Evolutionary conservation across 176 grass and related monocot species (phyloP), one percentile per base, ranked within the genome.

Genomic region (Oropetium thomaeum): DNA sequence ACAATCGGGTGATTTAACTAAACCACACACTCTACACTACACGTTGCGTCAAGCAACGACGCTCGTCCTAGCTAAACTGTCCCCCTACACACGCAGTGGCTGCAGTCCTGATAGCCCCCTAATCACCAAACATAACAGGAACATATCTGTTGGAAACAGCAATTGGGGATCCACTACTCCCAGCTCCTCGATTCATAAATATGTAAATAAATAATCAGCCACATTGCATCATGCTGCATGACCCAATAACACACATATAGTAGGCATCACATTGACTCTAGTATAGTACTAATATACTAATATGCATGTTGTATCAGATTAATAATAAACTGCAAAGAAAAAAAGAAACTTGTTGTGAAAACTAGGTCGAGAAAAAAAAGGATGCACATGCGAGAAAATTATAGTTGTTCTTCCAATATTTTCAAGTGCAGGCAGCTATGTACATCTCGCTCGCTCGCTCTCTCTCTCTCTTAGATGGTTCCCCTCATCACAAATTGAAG

Each of bases 341-440:
- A 14, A 43, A 43, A 44, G 12, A 15, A 20, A 49, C 3, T 5
- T 49, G 19, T 1, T n/a, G 5, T 5, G 5, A 51, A 8, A 51
- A 20, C n/a, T 2, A 51, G 19, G 45, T 5, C 16, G 45, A 48
- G 17, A n/a, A 20, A 19, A n/a, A 8, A 0, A 1, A 54, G 19
- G n/a, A n/a, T n/a, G n/a, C n/a, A 65, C 52, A 51, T 34, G 67
- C 78, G 77, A 81, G 85, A 65, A 31, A 16, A 64, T 71, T 71
- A 82, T 71, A 64, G 77, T 87, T 62, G 69, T 78, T 67, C 54
- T 70, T 70, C n/a, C 63, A 64, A 64, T 76, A 81, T 60, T 82
- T 32, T 49, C 60, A 79, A 83, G 79, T 68, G 73, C 67, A 82
- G 72, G 73, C 73, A 53, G n/a, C 15, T 87, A 87, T 79, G 74